These are phyloP conservation scores for Colletotrichum simmondsii DNA, from an alignment of 2,329 filamentous ascomycete genomes.

Conservation along the genomic window DNA sequence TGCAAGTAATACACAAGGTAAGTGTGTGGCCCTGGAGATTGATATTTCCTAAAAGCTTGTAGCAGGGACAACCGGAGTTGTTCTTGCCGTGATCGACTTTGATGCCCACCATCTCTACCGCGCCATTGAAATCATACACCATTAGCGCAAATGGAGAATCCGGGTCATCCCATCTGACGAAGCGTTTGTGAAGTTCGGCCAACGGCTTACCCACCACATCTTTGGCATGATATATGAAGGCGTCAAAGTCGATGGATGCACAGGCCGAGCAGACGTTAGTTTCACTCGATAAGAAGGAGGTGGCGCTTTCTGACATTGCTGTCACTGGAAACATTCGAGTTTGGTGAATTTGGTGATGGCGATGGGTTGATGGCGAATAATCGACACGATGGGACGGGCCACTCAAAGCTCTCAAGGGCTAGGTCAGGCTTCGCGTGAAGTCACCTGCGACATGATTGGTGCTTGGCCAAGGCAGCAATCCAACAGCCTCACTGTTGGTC, in stretches of 20 bases:
- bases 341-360: neutral
- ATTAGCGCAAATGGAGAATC: neutral
- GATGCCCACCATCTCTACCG: neutral
- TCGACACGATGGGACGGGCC: too few relatives aligned
- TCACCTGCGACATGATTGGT: too few relatives aligned
- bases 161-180: neutral
- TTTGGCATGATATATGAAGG: neutral
- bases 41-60: neutral
- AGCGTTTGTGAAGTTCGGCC: neutral
- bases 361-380: neutral
- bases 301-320: neutral
- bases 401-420: too few relatives aligned
- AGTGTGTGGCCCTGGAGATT: too few relatives aligned
- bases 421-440: too few relatives aligned
- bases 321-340: too few relatives aligned
- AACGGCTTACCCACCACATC: neutral
- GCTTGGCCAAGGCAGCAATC: too few relatives aligned
- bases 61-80: fast-evolving
- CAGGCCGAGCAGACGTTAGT: neutral
- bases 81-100: neutral
- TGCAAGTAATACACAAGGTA: too few relatives aligned
- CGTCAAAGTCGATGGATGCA: neutral
- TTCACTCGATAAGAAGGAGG: fast-evolving
- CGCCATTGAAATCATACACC: too few relatives aligned
- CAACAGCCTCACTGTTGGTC: too few relatives aligned